Base-by-base conservation (phyloP, 768 basidiomycete species). In the Hygrophorus russula region DNA sequence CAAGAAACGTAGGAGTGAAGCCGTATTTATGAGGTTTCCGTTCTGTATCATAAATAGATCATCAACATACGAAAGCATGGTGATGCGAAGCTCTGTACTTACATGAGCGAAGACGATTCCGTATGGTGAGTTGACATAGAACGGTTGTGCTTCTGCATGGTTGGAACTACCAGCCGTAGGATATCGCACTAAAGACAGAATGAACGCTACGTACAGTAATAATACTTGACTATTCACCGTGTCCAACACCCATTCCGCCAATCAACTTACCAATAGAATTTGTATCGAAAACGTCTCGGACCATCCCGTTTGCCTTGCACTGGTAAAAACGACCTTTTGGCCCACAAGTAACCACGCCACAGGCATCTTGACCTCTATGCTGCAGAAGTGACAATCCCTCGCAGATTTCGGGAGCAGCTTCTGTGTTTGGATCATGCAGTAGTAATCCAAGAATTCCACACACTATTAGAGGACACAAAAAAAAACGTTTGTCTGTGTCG, bases 41-140 rank as follows among this genome's bases (percentile, higher is more conserved):
- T 99, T 99, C 93, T 99, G 55, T 12, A 40, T 12, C 28, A 24
- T n/a, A n/a, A 12, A 14, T 24, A 41, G 41, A 41, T 44, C 18
- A 13, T 46, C 39, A 44, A 41, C 18, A 51, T 40, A 46, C 20
- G n/a, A 5, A 49, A 14, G 36, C 36, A 42, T 14, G 42, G 41
- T 14, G 42, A 20, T 30, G 39, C 38, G 36, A 28, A 36, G 34
- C 10, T 9, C 20, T 28, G 19, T 19, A 69, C 82, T 50, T 60
- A 93, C 94, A 70, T 99, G 94, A 14, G 89, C 96, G 58, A 99
- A 85, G 49, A 93, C 90, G 56, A 99, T 94, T 41, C 96, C 96
- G 60, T 98, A 99, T 2, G 96, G 96, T n/a, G 92, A 94, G 67
- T 99, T 99, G 54, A 99, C 96, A 59, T 99, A 99, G 72, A 99